Base-by-base conservation (phyloP, 106 monocot genomes). In the Platanthera guangdongensis region DNA sequence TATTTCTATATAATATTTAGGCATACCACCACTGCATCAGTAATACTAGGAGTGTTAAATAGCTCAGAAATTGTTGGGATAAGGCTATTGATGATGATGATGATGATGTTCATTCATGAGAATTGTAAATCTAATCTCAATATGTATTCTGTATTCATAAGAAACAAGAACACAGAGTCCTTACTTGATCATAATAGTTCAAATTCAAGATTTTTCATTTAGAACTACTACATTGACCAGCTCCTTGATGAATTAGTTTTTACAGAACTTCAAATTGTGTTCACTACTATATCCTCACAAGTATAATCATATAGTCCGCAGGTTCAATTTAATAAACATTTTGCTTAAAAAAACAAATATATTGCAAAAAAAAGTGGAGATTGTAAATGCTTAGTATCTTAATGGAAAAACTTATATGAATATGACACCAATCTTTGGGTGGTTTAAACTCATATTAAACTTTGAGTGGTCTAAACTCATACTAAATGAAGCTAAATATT, bases 401-500 rank as follows among this genome's bases (percentile, higher is more conserved):
- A 39, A 39, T 39, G 39, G 3, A 32, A 3, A 65, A 13, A 65
- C 65, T 32, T 18, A 30, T 30, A 30, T 5, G 22, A 32, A 65
- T 65, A 65, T 30, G 32, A 32, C 32, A 4, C 32, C 65, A 32
- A 65, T 25, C 65, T 30, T 11, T 60, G 32, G 65, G 32, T 0
- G 25, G 32, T 65, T 39, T 39, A 32, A 65, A 65, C 32, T 32
- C 19, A 60, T 65, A 65, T 65, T 65, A 30, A 65, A 32, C 32
- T 30, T 11, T 60, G 65, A 30, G 32, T 0, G 25, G 32, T 65
- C 25, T 39, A 32, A 65, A 30, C 32, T 32, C 19, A 60, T 30
- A 65, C 32, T 39, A 30, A 65, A 30, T 65, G 68, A 12, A 68
- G 70, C 70, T 70, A 9, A 48, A 70, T 70, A 70, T 47, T 32